Percentiles rank a stretch among this genome's conserved stretches.
Evolutionary conservation across 352 stramenopile species (phyloP).

Genomic region (Globisporangium mamillatum): DNA sequence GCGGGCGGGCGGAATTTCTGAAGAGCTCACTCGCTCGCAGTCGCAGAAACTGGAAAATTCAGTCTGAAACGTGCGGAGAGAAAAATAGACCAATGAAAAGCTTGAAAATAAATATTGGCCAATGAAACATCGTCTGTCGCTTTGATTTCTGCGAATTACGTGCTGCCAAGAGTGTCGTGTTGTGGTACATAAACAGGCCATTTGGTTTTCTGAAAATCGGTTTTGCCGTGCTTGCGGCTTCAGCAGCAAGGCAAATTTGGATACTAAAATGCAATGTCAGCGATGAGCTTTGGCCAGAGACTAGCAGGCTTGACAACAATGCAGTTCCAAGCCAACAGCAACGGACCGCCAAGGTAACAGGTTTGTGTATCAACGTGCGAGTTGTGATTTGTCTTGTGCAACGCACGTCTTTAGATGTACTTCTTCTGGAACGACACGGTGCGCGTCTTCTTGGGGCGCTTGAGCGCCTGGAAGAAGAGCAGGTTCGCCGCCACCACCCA

Average conservation of each 20-base stretch:
- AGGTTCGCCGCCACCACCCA: conserved; percentile 16
- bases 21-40: conserved; percentile 2
- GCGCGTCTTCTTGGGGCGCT: conserved; percentile 58
- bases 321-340: not conserved
- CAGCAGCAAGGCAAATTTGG: no score
- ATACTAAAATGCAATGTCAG: no score
- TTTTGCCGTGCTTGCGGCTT: no score
- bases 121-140: not conserved
- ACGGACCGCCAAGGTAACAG: not conserved
- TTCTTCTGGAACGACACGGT: conserved; percentile 59
- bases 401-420: conserved; percentile 20
- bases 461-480: conserved; percentile 64
- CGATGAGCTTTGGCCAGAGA: no score
- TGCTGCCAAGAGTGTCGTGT: conserved; percentile 1
- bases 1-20: not conserved
- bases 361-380: not conserved
- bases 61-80: conserved; percentile 7
- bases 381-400: not conserved
- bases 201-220: not conserved
- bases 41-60: conserved; percentile 4
- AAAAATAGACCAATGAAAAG: not conserved
- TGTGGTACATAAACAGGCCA: not conserved
- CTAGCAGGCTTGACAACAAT: not conserved
- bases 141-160: not conserved
- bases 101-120: conserved; percentile 2